Evolutionary conservation across 1,139 yeast species (phyloP), one percentile per base, ranked within the genome.

Genomic region (Blastobotrys malaysiensis): DNA sequence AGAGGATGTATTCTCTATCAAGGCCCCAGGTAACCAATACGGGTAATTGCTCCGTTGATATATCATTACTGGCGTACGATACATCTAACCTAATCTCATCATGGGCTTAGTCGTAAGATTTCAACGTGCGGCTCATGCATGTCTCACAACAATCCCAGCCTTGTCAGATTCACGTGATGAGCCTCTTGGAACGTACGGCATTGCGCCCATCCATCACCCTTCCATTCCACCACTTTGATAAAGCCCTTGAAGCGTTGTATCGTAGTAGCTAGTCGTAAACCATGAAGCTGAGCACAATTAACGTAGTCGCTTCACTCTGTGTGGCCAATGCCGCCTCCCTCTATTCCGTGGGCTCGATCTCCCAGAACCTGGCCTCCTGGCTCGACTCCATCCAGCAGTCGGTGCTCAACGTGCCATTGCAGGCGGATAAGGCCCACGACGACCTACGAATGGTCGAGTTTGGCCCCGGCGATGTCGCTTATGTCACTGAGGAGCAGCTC

Each of bases 401-500:
- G 3, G 39, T 31, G 39, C 39, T 31, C 39, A 31, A 31, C 11
- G 39, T 31, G 39, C 39, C 39, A 31, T 31, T 31, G 39, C 14
- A 31, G 16, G 39, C 14, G 16, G 39, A 31, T 7, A 31, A 31
- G 39, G 39, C 11, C 16, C 16, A 31, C 16, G 53, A 47, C 2
- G 39, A 5, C 43, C 43, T 52, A 43, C 45, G 75, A 46, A 59
- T 70, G 39, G 59, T 71, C 46, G 69, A 70, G 61, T 57, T 68
- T 48, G 65, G 63, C 16, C 63, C 64, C 4, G 67, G 64, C 43
- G 70, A 74, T 20, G 72, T 74, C 50, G 68, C 74, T 48, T 65
- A 77, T 52, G 80, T 80, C 50, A 69, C 77, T 14, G 95, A 87
- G 63, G 66, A 69, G 6, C 84, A 83, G 49, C 84, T 87, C 67